Evolutionary conservation across 331 rosid species (phyloP).

Genomic region (Telfairia occidentalis): DNA sequence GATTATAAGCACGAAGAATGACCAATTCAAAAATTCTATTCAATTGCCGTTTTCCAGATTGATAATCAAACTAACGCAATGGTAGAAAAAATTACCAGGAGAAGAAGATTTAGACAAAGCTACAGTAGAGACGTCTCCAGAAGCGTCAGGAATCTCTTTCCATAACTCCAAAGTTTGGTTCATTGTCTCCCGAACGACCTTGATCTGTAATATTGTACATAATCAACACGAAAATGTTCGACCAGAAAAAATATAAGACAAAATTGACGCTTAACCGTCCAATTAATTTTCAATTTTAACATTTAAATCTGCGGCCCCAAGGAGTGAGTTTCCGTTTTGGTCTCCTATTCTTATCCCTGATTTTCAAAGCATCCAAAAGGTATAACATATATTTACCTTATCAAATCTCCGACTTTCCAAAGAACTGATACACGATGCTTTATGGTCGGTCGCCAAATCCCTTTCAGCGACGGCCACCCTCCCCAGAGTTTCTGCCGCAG

Average conservation of each 20-base stretch:
- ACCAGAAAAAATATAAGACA: background rate
- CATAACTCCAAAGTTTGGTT: slow-evolving; percentile 65
- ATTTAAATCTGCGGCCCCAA: background rate
- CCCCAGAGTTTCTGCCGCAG: slow-evolving; percentile 70
- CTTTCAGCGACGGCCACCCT: slow-evolving; percentile 57
- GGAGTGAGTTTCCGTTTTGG: background rate
- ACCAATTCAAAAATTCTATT: background rate
- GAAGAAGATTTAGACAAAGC: slow-evolving; percentile 35
- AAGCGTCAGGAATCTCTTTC: slow-evolving; percentile 46
- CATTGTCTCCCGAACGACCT: slow-evolving; percentile 86
- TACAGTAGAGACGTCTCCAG: slow-evolving; percentile 29
- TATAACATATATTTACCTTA: slow-evolving; percentile 42
- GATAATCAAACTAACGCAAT: background rate
- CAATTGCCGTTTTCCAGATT: background rate
- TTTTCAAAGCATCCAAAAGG: background rate
- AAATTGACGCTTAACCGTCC: background rate
- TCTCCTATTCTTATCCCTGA: background rate
- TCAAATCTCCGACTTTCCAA: slow-evolving; percentile 84
- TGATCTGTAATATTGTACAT: slow-evolving; percentile 42
- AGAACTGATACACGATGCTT: slow-evolving; percentile 48
- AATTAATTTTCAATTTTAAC: background rate
- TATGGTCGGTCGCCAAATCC: slow-evolving; percentile 47
- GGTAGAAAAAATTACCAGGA: slow-evolving; percentile 28
- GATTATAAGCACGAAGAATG: background rate
- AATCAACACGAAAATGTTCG: slow-evolving; percentile 1